Evolutionary conservation across 768 basidiomycete species (phyloP).

Genomic region (Russula sp.): DNA sequence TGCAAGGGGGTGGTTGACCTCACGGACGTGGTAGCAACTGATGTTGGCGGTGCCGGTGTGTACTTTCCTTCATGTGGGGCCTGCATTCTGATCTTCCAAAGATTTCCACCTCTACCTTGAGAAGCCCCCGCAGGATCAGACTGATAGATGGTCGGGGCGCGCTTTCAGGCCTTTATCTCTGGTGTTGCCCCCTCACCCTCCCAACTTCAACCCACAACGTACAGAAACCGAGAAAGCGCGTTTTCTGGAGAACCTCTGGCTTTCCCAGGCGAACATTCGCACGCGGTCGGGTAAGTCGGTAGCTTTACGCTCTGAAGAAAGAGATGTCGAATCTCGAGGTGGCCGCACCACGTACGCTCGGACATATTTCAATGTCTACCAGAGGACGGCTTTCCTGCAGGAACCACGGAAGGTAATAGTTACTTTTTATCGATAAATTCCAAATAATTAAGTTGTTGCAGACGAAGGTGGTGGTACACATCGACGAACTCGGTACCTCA

Average conservation of each 20-base stretch:
- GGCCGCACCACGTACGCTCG: constrained; percentile 64
- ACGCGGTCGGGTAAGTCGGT: constrained; percentile 71
- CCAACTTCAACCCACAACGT: constrained; percentile 62
- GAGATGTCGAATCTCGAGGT: constrained; percentile 65
- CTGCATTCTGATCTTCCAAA: constrained; percentile 35
- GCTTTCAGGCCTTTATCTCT: constrained; percentile 77
- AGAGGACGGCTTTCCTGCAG: constrained; percentile 72
- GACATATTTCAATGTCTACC: constrained; percentile 89
- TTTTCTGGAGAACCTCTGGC: constrained; percentile 89
- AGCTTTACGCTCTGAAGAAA: constrained; percentile 64
- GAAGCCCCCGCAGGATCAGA: constrained; percentile 77
- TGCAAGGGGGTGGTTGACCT: constrained; percentile 86
- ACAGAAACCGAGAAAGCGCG: constrained; percentile 68
- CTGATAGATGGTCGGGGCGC: constrained; percentile 84
- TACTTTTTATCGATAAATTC: constrained; percentile 9
- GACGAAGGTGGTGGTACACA: constrained; percentile 87
- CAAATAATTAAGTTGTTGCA: constrained; percentile 36
- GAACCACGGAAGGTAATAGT: constrained; percentile 73
- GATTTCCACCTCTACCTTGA: constrained; percentile 87
- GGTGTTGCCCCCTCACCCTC: constrained; percentile 68
- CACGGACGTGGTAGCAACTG: constrained; percentile 78
- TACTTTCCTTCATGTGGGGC: constrained; percentile 6
- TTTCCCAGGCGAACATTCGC: constrained; percentile 77
- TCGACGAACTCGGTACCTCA: constrained; percentile 72
- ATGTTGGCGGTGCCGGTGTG: constrained; percentile 82